Evolutionary conservation across 2,329 filamentous ascomycete species (phyloP).

Genomic region (Ampelomyces quisqualis): DNA sequence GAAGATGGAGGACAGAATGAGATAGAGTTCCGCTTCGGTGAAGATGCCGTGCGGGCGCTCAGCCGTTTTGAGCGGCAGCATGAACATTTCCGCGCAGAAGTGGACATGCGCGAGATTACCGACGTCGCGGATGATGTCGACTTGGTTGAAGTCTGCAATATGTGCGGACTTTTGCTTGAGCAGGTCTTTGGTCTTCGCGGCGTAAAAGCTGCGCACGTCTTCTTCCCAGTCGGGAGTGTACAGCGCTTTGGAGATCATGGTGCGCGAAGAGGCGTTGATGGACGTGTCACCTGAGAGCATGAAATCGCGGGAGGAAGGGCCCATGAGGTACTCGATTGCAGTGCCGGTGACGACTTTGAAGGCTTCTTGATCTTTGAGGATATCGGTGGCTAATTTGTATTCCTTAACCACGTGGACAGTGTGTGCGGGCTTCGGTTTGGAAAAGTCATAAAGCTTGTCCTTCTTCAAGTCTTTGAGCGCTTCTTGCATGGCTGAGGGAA

Average conservation of each 20-base stretch:
- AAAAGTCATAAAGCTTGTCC: constrained; percentile 68
- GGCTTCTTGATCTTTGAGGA: constrained; percentile 61
- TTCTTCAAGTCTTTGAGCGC: constrained; percentile 69
- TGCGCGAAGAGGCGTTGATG: constrained; percentile 33
- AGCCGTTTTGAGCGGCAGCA: constrained; percentile 57
- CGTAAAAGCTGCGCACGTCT: constrained; percentile 69
- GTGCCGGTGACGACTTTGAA: constrained; percentile 68
- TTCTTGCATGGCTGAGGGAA: constrained; percentile 69
- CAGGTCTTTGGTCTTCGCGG: constrained; percentile 61
- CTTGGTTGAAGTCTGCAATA: constrained; percentile 62
- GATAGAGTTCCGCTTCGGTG: constrained; percentile 56
- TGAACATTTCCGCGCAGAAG: constrained; percentile 58
- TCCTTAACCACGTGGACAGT: constrained; percentile 57
- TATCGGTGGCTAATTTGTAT: constrained; percentile 62
- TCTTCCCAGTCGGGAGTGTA: constrained; percentile 62
- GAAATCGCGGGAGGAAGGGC: constrained; percentile 56
- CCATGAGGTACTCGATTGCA: constrained; percentile 64
- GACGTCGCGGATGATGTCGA: constrained; percentile 67
- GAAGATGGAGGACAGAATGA: constrained; percentile 56
- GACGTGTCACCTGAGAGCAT: constrained; percentile 51
- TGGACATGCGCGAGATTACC: constrained; percentile 57
- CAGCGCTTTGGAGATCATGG: constrained; percentile 54
- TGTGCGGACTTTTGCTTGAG: constrained; percentile 65
- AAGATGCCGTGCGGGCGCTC: constrained; percentile 54
- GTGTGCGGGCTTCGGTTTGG: constrained; percentile 55